Evolutionary conservation across 805 yeast species (phyloP).

Genomic region (Hanseniaspora clermontiae): DNA sequence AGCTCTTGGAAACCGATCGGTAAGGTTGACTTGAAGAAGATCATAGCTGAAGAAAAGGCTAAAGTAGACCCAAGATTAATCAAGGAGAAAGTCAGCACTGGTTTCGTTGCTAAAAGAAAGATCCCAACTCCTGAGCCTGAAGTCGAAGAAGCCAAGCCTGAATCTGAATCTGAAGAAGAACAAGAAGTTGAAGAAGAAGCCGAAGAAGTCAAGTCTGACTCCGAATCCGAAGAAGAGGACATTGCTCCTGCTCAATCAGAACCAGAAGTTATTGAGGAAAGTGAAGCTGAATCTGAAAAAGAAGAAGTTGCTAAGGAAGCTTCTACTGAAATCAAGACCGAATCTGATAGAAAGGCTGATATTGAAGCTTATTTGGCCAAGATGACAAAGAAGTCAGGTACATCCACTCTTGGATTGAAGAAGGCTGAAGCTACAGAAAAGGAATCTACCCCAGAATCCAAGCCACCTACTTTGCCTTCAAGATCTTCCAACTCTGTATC

Average conservation of each 20-base stretch:
- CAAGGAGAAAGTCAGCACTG: conserved; percentile 19
- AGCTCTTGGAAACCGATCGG: conserved; percentile 52
- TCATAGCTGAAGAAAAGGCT: conserved; percentile 33
- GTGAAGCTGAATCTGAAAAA: no score
- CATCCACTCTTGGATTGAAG: conserved; percentile 4
- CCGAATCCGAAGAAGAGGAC: conserved; percentile 14
- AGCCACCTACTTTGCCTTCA: conserved; percentile 1
- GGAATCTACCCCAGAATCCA: conserved; percentile 7
- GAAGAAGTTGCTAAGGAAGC: conserved; percentile 18
- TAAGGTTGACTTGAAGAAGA: conserved; percentile 38
- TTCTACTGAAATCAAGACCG: conserved; percentile 22
- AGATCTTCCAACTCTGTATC: neutral
- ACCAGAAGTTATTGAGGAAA: conserved; percentile 14
- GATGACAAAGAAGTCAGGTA: conserved; percentile 17
- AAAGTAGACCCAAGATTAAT: conserved; percentile 34
- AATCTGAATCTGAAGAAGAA: conserved; percentile 28
- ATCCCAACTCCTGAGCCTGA: neutral
- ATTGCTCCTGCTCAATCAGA: neutral
- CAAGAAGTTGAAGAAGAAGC: conserved; percentile 27
- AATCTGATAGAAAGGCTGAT: conserved; percentile 18
- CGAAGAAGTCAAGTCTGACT: conserved; percentile 9
- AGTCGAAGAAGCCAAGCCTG: conserved; percentile 8
- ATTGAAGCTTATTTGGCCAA: conserved; percentile 31
- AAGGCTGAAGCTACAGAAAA: neutral
- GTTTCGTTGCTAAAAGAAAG: conserved; percentile 17